Base-by-base conservation (phyloP, 2,329 filamentous ascomycete genomes). In the Aspergillus tubingensis region DNA sequence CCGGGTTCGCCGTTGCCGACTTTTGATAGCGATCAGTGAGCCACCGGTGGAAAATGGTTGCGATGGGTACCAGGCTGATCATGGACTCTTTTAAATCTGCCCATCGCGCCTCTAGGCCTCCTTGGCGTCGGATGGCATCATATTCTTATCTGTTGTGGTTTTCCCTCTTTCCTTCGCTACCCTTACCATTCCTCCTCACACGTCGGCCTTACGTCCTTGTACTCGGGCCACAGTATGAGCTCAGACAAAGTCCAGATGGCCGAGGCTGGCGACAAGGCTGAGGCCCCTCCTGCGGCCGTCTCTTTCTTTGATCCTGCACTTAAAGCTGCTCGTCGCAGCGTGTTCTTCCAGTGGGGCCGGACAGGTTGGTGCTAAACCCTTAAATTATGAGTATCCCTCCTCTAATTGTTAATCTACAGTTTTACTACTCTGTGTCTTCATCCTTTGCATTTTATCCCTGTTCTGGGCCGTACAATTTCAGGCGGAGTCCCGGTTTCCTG, bases 391-490 rank as follows among this genome's bases (percentile, higher is more conserved):
- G 4, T 30, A 15, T 25, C 2, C 5, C 13, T 8, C 30, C 8
- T 43, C 49, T 64, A 41, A 65, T 38, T 30, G 0, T 11, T 8
- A 5, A 5, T 8, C 3, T 7, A 3, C 13, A 71, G 70, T 74
- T 5, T 54, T 68, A 5, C 68, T 85, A 6, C 76, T 89, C 5
- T 83, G 83, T 69, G 65, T 77, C 3, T 87, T 86, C 66, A 83
- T 88, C 50, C 71, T 88, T 5, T 75, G 65, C 10, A 78, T 87
- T 3, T 70, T 89, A 0, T 87, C 84, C 0, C 72, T 89, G 2
- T 88, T 85, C 73, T 89, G 86, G 86, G 86, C 76, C 0, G 81
- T 82, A 0, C 81, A 88, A 19, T 85, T 79, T 67, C 67, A 78
- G 13, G 78, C 83, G 0, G 77, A 86, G 10, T 65, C 76, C 48